Conservation (phyloP, 2,329 filamentous ascomycete species). For the Sphaerulina musiva region DNA sequence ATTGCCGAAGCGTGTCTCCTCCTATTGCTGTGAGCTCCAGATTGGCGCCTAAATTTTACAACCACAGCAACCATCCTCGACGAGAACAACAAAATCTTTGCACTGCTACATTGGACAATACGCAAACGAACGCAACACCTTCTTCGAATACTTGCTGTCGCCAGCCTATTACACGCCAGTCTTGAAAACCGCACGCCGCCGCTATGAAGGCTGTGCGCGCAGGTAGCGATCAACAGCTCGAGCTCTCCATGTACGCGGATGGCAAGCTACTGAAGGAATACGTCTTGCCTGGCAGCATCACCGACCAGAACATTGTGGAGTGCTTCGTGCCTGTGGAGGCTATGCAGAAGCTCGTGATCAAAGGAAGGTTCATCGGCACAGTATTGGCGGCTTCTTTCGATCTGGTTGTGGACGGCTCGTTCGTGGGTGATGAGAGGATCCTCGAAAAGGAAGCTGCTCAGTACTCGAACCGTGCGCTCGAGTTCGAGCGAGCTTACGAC, state of each 20-base stretch:
- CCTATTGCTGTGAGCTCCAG: too few species aligned
- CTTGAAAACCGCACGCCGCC: not conserved
- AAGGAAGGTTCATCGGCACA: slow-evolving; percentile 31
- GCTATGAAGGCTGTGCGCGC: slow-evolving; percentile 37
- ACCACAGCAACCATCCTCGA: too few species aligned
- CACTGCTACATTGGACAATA: too few species aligned
- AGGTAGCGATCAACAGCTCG: slow-evolving; percentile 31
- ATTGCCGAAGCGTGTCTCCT: too few species aligned
- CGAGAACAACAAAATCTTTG: too few species aligned
- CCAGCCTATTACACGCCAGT: not conserved
- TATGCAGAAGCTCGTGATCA: slow-evolving; percentile 30
- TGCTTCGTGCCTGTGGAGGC: slow-evolving; percentile 36
- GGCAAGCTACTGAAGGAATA: slow-evolving; percentile 32
- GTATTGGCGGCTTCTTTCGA: slow-evolving; percentile 32
- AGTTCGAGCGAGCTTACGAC: slow-evolving; percentile 17
- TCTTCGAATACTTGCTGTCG: not conserved
- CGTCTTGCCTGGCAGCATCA: slow-evolving; percentile 26
- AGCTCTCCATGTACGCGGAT: slow-evolving; percentile 27
- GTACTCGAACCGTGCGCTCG: slow-evolving; percentile 15
- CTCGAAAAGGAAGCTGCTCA: slow-evolving; percentile 16
- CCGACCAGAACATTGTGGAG: slow-evolving; percentile 27
- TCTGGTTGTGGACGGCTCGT: slow-evolving; percentile 36
- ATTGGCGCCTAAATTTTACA: too few species aligned
- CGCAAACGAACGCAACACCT: too few species aligned
- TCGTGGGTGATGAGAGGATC: slow-evolving; percentile 22